A percentile compares a stretch with the other conserved stretches of the same genome.
phyloP scores from a whole-genome alignment of 176 grass and related monocot genomes.

The Otatea glauca region DNA sequence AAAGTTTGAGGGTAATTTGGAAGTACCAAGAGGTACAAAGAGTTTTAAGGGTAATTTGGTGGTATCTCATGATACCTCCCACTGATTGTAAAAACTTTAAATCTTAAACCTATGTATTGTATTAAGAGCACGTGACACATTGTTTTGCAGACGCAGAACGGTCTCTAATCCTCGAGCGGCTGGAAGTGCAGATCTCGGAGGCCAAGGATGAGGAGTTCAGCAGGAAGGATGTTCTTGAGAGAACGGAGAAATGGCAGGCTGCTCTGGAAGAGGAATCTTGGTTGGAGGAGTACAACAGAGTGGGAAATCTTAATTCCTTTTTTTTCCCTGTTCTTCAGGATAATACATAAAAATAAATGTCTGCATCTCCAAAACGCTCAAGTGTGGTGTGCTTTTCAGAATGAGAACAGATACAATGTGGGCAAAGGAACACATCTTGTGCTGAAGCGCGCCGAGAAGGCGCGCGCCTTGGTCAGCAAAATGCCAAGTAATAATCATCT shows the following conservation, averaged over 20 bases:
- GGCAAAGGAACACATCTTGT: constrained; percentile 72
- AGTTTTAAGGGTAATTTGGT: too few relatives aligned
- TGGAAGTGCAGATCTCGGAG: constrained; percentile 73
- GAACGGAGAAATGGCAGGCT: constrained; percentile 65
- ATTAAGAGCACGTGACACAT: neutral
- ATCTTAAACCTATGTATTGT: neutral
- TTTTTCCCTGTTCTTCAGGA: neutral
- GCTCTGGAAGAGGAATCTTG: constrained; percentile 78
- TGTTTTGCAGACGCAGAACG: constrained; percentile 54
- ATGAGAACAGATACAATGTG: constrained; percentile 73
- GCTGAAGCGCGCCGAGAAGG: constrained; percentile 79
- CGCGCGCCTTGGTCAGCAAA: constrained; percentile 67
- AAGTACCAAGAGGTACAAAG: too few relatives aligned
- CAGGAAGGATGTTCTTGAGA: constrained; percentile 79
- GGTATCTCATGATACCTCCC: too few relatives aligned
- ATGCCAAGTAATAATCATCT: constrained; percentile 59
- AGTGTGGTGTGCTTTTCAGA: constrained; percentile 39
- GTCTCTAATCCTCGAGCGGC: constrained; percentile 56
- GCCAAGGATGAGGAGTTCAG: constrained; percentile 73
- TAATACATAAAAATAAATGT: neutral
- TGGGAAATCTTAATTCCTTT: neutral
- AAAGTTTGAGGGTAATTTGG: too few relatives aligned
- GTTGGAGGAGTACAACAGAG: constrained; percentile 86
- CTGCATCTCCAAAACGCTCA: neutral
- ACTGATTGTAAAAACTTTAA: too few relatives aligned